These are phyloP conservation scores for Amphicarpaea edgeworthii DNA, from an alignment of 306 rosid species.

Conservation along the genomic window DNA sequence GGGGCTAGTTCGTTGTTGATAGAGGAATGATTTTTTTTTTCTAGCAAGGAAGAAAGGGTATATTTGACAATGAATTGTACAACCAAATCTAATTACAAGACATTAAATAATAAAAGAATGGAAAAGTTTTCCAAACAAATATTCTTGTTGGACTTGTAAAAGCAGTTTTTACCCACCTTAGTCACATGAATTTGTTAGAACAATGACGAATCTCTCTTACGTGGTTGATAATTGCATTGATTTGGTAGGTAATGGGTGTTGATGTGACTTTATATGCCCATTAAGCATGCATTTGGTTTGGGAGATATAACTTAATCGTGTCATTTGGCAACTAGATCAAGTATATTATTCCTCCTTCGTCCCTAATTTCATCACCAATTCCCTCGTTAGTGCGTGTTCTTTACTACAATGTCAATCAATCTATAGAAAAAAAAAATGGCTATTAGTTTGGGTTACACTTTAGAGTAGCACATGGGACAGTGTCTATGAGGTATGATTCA, in stretches of 20 bases:
- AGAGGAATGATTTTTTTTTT: too few relatives aligned
- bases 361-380: not conserved
- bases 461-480: conserved; percentile 28
- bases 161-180: not conserved
- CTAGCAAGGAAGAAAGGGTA: not conserved
- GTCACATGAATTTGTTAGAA: not conserved
- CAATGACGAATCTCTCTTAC: not conserved
- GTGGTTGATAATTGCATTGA: not conserved
- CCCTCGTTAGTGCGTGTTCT: not conserved
- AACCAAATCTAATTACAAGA: not conserved
- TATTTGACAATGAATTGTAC: not conserved
- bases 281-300: not conserved
- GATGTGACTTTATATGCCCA: not conserved
- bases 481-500: too few relatives aligned
- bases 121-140: not conserved
- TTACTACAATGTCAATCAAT: conserved; percentile 23
- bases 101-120: not conserved
- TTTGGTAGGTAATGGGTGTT: not conserved
- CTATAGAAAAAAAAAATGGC: not conserved
- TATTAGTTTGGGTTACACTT: conserved; percentile 20
- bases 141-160: not conserved
- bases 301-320: not conserved
- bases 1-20: too few relatives aligned
- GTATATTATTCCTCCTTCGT: not conserved
- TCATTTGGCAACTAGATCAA: not conserved